Evolutionary conservation across 345 rosid genomes (phyloP).

Genomic region (Salix dunnii): DNA sequence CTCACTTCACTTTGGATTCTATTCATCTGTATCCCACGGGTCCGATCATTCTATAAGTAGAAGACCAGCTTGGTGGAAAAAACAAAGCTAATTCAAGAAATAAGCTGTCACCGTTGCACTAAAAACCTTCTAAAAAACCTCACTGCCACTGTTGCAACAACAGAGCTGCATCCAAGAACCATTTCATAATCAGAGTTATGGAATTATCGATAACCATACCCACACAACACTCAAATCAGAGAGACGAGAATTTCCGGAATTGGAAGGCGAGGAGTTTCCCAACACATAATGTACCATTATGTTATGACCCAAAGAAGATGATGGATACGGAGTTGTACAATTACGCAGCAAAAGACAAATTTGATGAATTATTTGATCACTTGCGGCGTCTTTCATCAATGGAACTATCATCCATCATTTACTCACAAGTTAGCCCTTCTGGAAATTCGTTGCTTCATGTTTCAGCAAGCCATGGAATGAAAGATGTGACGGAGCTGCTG

Average conservation of each 20-base stretch:
- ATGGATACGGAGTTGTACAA: not conserved
- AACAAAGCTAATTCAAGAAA: not conserved
- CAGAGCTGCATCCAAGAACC: not conserved
- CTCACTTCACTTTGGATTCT: not conserved
- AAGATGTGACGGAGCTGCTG: not conserved
- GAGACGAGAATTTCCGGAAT: not conserved
- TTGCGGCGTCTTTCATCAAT: not conserved
- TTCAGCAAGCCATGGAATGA: not conserved
- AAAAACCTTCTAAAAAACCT: not conserved
- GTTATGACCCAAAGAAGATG: not conserved
- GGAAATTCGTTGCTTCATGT: slow-evolving; percentile 10
- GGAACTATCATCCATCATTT: not conserved
- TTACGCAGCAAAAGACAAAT: not conserved
- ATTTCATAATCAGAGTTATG: not conserved
- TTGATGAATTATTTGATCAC: not conserved
- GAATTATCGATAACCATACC: not conserved
- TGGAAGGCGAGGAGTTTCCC: not conserved
- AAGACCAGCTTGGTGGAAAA: not conserved
- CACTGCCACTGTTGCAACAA: not conserved
- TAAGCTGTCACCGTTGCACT: not conserved
- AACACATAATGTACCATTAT: not conserved
- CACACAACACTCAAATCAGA: not conserved
- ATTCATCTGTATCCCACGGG: not conserved
- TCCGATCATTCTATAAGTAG: not conserved
- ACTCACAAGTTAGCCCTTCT: not conserved